Conservation (phyloP, 192 early-diverging fungal species). For the Gryganskiella cystojenkinii region DNA sequence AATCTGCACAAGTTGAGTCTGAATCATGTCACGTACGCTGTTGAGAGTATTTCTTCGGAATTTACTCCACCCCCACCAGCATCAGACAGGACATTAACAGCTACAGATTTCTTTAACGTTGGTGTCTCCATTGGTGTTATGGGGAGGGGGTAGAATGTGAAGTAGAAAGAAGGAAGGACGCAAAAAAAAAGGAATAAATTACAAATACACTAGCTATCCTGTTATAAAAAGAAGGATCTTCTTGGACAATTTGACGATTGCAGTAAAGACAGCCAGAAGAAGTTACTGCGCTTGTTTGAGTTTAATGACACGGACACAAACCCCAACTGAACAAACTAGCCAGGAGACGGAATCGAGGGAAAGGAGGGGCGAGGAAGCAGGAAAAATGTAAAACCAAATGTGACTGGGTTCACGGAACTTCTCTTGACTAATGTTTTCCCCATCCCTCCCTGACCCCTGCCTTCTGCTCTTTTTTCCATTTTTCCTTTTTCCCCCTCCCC, state of each 20-base stretch:
- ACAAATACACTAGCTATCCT: too few relatives aligned
- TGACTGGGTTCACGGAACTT: too few relatives aligned
- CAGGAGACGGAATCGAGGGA: not conserved
- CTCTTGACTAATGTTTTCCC: not conserved
- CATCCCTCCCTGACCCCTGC: not conserved
- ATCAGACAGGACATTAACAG: not conserved
- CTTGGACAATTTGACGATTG: not conserved
- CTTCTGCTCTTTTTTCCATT: not conserved
- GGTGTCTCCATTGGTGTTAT: too few relatives aligned
- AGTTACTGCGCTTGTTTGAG: not conserved
- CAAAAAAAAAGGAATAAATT: too few relatives aligned
- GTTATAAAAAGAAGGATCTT: too few relatives aligned
- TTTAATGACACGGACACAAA: not conserved
- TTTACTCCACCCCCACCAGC: not conserved
- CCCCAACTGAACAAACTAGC: not conserved
- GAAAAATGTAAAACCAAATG: conserved; percentile 4
- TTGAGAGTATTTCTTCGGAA: conserved; percentile 1
- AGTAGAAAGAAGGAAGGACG: too few relatives aligned
- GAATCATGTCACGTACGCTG: conserved; percentile 24
- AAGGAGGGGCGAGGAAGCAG: not conserved
- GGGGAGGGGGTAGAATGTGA: too few relatives aligned
- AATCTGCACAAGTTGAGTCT: conserved; percentile 18
- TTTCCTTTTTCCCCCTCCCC: not conserved
- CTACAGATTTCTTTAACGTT: too few relatives aligned
- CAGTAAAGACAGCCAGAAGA: not conserved